A percentile compares a stretch with the other conserved stretches of the same genome.
These are phyloP conservation scores for Pleurotus giganteus DNA, from an alignment of 768 basidiomycete genomes.

Conservation along the genomic window DNA sequence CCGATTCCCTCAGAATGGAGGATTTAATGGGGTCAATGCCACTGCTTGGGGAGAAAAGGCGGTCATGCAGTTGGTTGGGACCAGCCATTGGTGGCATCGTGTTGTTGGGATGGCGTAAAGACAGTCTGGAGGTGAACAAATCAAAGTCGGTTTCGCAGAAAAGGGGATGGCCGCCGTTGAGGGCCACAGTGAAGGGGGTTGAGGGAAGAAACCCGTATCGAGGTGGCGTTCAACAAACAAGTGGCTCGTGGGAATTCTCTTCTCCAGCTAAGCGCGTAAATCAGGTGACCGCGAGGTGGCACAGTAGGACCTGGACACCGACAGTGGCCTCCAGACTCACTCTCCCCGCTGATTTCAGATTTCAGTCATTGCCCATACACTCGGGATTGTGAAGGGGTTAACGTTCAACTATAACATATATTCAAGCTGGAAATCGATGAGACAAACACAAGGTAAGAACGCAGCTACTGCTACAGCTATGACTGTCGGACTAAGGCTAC, in stretches of 20 bases:
- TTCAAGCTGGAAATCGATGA: no score
- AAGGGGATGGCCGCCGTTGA: slow-evolving; percentile 38
- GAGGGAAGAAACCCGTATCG: slow-evolving; percentile 13
- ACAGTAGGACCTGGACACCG: no score
- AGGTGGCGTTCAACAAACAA: slow-evolving; percentile 37
- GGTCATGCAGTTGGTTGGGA: slow-evolving; percentile 7
- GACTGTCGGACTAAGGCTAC: background rate
- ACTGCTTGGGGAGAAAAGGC: slow-evolving; percentile 4
- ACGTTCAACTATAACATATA: no score
- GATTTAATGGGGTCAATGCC: slow-evolving; percentile 53
- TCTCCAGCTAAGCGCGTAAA: slow-evolving; percentile 26
- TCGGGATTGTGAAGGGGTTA: no score
- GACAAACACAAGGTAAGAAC: background rate
- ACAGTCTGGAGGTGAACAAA: slow-evolving; percentile 36
- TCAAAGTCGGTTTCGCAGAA: slow-evolving; percentile 57
- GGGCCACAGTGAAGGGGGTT: slow-evolving; percentile 14
- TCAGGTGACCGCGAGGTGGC: slow-evolving; percentile 38
- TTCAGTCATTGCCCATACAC: no score
- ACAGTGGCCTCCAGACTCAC: no score
- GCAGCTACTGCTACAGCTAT: background rate
- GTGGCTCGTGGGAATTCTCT: slow-evolving; percentile 33
- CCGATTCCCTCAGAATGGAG: slow-evolving; percentile 61
- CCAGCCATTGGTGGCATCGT: slow-evolving; percentile 7
- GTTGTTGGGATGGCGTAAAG: slow-evolving; percentile 28
- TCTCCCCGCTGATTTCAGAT: no score